Percentiles rank a stretch among this genome's conserved stretches.
phyloP scores from a whole-genome alignment of 108 stramenopile species.

The Mayamaea pseudoterrestris region DNA sequence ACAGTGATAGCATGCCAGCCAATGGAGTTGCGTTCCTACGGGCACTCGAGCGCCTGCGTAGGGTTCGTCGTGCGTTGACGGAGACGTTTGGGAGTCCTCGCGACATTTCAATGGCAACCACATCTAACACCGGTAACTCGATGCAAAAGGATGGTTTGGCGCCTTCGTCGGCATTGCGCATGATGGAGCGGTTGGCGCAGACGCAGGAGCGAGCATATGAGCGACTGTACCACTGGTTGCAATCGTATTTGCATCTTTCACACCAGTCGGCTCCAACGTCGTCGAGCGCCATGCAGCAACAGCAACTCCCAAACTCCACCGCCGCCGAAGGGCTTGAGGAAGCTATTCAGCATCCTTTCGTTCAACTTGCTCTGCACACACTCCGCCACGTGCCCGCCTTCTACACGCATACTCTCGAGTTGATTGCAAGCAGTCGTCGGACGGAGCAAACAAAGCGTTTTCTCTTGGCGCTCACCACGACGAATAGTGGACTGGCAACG shows the following conservation, averaged over 20 bases:
- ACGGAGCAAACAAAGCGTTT: conserved; percentile 68
- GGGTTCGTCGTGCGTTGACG: conserved; percentile 51
- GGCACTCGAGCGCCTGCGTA: conserved; percentile 54
- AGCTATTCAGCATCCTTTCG: conserved; percentile 49
- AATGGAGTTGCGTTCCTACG: conserved; percentile 56
- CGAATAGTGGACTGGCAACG: conserved; percentile 57
- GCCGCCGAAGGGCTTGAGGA: conserved; percentile 55
- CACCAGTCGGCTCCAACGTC: no score
- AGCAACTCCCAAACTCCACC: background rate
- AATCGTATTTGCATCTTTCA: conserved; percentile 47
- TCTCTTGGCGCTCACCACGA: conserved; percentile 67
- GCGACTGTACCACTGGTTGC: conserved; percentile 75
- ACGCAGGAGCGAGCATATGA: conserved; percentile 82
- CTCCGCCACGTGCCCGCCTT: conserved; percentile 65
- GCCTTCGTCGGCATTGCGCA: conserved; percentile 58
- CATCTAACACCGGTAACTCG: background rate
- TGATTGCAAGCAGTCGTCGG: conserved; percentile 53
- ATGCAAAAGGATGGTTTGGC: conserved; percentile 31
- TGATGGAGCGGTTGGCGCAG: conserved; percentile 71
- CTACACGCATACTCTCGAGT: conserved; percentile 55
- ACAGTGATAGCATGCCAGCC: conserved; percentile 24
- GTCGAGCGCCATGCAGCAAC: conserved; percentile 9
- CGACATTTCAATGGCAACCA: background rate
- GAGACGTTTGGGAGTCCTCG: conserved; percentile 36
- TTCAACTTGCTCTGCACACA: conserved; percentile 35